A percentile compares a stretch with the other conserved stretches of the same genome.
Conservation (phyloP, 371 early-diverging fungal genomes). For the Rhizopus stolonifer region DNA sequence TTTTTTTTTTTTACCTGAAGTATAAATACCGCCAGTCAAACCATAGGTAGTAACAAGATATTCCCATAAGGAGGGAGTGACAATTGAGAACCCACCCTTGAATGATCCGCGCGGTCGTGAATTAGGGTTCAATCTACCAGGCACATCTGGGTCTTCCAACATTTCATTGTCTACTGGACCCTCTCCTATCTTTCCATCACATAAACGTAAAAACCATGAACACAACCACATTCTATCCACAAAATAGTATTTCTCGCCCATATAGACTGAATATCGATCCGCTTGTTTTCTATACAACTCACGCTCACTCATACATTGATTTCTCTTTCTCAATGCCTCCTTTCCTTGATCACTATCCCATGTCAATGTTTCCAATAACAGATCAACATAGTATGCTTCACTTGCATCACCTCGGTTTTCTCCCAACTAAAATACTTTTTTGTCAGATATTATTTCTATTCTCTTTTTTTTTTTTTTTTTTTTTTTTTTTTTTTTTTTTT, state of each 20-base stretch:
- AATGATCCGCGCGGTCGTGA: conserved; percentile 42
- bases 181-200: conserved; percentile 44
- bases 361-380: conserved; percentile 31
- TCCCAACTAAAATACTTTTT: conserved; percentile 25
- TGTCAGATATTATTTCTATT: too few species aligned
- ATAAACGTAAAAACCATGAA: conserved; percentile 46
- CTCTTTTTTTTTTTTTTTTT: neutral
- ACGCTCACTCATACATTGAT: conserved; percentile 42
- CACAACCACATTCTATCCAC: conserved; percentile 46
- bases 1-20: conserved; percentile 27
- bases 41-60: conserved; percentile 46
- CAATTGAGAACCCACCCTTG: conserved; percentile 40
- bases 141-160: conserved; percentile 29
- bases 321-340: conserved; percentile 27
- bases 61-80: conserved; percentile 41
- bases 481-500: neutral
- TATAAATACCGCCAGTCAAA: conserved; percentile 26
- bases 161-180: conserved; percentile 34
- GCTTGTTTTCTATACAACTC: conserved; percentile 31
- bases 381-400: conserved; percentile 42
- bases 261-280: conserved; percentile 28
- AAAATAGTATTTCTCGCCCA: conserved; percentile 31
- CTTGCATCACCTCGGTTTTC: conserved; percentile 45
- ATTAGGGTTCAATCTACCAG: conserved; percentile 25
- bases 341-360: conserved; percentile 36